phyloP scores from a whole-genome alignment of 495 filamentous ascomycete species.

The Neurospora sublineolata region DNA sequence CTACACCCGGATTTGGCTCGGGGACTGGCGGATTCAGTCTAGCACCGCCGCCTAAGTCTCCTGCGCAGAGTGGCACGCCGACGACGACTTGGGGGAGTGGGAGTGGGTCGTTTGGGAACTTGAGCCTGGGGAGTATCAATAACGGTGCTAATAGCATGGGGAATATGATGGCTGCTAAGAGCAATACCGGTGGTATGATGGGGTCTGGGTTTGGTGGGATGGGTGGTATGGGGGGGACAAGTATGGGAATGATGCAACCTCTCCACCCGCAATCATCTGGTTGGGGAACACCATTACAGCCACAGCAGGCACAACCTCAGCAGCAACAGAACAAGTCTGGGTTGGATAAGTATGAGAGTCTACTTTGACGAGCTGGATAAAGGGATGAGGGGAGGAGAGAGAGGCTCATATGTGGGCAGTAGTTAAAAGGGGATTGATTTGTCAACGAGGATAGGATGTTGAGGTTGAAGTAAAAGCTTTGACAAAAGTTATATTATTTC shows the following conservation, averaged over 20 bases:
- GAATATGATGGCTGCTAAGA: not conserved
- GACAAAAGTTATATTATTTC: no score
- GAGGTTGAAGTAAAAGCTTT: not conserved
- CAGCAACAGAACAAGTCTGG: conserved; percentile 44
- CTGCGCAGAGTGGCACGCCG: conserved; percentile 6
- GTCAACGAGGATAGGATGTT: not conserved
- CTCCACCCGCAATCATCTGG: conserved; percentile 8
- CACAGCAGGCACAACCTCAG: conserved; percentile 22
- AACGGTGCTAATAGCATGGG: not conserved
- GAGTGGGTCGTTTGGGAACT: not conserved
- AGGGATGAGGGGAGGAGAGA: not conserved
- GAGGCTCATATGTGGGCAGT: not conserved
- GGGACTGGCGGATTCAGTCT: conserved; percentile 27
- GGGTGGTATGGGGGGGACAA: conserved; percentile 5
- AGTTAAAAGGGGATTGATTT: not conserved
- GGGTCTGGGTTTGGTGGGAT: conserved; percentile 1
- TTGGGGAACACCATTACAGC: conserved; percentile 12
- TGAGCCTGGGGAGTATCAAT: not conserved
- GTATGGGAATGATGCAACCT: conserved; percentile 1
- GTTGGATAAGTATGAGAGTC: conserved; percentile 71
- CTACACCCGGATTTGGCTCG: not conserved
- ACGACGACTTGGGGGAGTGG: not conserved
- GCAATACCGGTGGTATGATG: not conserved
- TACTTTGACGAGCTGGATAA: conserved; percentile 39
- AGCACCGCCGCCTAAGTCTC: conserved; percentile 27